Conservation (phyloP, 352 stramenopile genomes). For the Globisporangium viniferum region DNA sequence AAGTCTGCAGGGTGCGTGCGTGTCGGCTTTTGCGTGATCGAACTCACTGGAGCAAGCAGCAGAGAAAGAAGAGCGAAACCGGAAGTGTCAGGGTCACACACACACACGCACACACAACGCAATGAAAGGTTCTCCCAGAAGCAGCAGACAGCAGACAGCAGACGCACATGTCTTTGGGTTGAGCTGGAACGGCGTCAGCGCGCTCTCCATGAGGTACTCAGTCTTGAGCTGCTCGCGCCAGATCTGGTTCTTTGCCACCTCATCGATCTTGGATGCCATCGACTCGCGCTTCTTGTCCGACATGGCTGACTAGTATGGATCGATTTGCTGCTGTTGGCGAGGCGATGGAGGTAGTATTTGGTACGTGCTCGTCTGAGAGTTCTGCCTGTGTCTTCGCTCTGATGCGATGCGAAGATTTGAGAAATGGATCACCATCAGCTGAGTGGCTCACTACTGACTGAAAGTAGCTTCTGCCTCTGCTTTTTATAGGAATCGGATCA, state of each 20-base stretch:
- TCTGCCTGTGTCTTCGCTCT: neutral
- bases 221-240: conserved; percentile 87
- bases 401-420: neutral
- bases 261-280: conserved; percentile 77
- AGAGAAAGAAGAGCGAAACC: neutral
- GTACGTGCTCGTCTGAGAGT: neutral
- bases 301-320: conserved; percentile 25
- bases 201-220: conserved; percentile 74
- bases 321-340: neutral
- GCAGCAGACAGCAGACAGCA: neutral
- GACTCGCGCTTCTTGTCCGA: conserved; percentile 76
- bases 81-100: neutral
- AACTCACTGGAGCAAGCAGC: conserved; percentile 43
- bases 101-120: neutral
- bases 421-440: neutral
- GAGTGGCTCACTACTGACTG: neutral
- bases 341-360: neutral
- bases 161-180: conserved; percentile 76
- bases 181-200: conserved; percentile 76
- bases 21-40: conserved; percentile 75
- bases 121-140: too few species aligned
- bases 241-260: conserved; percentile 85
- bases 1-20: conserved; percentile 75
- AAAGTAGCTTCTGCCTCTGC: neutral
- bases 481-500: neutral